phyloP scores from a whole-genome alignment of 2,329 filamentous ascomycete genomes.

The Clonostachys solani region DNA sequence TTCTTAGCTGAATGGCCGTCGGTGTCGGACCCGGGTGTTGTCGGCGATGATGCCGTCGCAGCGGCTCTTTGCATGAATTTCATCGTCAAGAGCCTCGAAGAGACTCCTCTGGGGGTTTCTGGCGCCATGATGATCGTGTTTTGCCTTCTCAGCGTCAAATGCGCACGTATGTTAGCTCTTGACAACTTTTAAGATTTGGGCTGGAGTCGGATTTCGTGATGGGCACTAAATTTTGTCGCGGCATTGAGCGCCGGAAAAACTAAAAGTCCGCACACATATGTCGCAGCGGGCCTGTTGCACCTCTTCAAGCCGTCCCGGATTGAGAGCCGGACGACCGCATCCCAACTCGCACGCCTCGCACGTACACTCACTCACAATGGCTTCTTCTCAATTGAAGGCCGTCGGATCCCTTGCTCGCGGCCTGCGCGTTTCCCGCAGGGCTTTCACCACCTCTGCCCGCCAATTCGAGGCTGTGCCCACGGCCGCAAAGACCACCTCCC shows the following conservation, averaged over 20 bases:
- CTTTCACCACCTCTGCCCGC: constrained; percentile 43
- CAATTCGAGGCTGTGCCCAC: constrained; percentile 38
- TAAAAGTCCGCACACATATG: background rate
- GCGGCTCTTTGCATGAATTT: constrained; percentile 95
- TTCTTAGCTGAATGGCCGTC: constrained; percentile 58
- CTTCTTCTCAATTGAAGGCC: constrained; percentile 41
- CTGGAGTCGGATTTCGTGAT: too few species aligned
- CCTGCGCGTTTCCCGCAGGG: constrained; percentile 36
- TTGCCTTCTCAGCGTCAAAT: background rate
- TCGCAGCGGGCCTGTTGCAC: background rate
- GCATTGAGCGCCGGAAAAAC: background rate
- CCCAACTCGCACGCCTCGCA: constrained; percentile 7
- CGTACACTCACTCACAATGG: constrained; percentile 27
- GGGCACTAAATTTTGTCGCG: too few species aligned
- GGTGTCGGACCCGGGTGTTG: constrained; percentile 35
- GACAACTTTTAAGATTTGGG: too few species aligned
- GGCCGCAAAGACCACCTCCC: constrained; percentile 30
- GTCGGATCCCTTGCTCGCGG: constrained; percentile 37
- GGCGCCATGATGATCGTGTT: constrained; percentile 32
- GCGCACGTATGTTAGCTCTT: background rate
- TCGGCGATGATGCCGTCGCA: constrained; percentile 32
- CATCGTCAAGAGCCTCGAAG: constrained; percentile 86
- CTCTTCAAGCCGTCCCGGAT: too few species aligned
- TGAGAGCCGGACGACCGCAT: too few species aligned
- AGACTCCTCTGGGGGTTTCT: constrained; percentile 65